Evolutionary conservation across 2,329 filamentous ascomycete species (phyloP).

Genomic region (Aspergillus candidus): DNA sequence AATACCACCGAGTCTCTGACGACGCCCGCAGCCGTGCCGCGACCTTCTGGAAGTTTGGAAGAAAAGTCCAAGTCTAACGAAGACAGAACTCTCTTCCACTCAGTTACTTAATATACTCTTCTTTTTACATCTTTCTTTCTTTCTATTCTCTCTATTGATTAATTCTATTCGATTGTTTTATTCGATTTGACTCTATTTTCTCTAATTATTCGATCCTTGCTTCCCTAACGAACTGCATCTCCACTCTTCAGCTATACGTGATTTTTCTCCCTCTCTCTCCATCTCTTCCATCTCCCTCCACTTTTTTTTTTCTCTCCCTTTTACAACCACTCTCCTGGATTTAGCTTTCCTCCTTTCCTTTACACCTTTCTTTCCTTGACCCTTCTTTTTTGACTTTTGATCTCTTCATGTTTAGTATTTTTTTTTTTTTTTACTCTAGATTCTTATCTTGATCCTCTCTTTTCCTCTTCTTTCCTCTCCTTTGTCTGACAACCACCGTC

Average conservation of each 20-base stretch:
- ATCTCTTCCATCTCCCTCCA: neutral
- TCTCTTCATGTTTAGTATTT: neutral
- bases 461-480: constrained; percentile 2
- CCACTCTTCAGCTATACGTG: neutral
- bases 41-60: constrained; percentile 21
- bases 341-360: neutral
- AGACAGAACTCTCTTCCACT: constrained; percentile 1
- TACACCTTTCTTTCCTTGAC: constrained; percentile 1
- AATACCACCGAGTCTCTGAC: constrained; percentile 12
- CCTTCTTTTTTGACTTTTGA: neutral
- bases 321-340: neutral
- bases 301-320: neutral
- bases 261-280: neutral
- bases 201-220: neutral
- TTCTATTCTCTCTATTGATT: neutral
- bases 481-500: constrained; percentile 1
- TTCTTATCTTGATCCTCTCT: constrained; percentile 1
- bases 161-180: neutral
- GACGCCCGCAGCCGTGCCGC: constrained; percentile 15
- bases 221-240: neutral
- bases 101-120: neutral
- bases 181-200: neutral
- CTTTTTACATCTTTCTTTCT: neutral
- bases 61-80: constrained; percentile 7
- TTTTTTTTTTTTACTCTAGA: neutral